These are phyloP conservation scores for Apophysomyces trapeziformis DNA, from an alignment of 371 early-diverging fungal genomes.

Conservation along the genomic window DNA sequence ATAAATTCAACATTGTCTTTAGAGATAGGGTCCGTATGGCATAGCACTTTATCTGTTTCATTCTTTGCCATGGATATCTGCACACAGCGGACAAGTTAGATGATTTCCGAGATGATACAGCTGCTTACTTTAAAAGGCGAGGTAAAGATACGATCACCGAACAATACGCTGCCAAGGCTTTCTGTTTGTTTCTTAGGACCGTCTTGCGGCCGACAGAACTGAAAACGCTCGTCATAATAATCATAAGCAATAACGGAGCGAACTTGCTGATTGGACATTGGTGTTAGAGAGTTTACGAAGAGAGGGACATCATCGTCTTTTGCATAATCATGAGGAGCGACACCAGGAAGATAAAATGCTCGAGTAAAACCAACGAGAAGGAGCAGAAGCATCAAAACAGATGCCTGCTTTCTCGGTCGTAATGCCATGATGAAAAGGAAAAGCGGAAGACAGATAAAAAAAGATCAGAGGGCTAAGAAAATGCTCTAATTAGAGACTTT, in stretches of 20 bases:
- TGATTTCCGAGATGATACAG: neutral
- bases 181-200: slow-evolving; percentile 76
- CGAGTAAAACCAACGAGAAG: neutral
- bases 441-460: slow-evolving; percentile 1
- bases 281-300: slow-evolving; percentile 89
- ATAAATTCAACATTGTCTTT: slow-evolving; percentile 82
- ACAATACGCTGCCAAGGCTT: slow-evolving; percentile 88
- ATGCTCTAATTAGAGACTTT: neutral
- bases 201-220: slow-evolving; percentile 81
- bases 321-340: slow-evolving; percentile 88
- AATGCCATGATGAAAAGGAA: slow-evolving; percentile 12
- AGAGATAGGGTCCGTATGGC: slow-evolving; percentile 62
- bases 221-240: slow-evolving; percentile 81
- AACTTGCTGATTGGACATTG: slow-evolving; percentile 64
- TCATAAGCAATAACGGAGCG: slow-evolving; percentile 87
- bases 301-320: slow-evolving; percentile 73
- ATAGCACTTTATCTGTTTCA: slow-evolving; percentile 69
- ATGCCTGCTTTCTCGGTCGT: slow-evolving; percentile 11
- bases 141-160: slow-evolving; percentile 94
- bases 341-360: slow-evolving; percentile 92
- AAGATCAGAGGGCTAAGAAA: neutral
- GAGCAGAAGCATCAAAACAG: slow-evolving; percentile 10
- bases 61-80: slow-evolving; percentile 30
- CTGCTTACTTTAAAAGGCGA: slow-evolving; percentile 78
- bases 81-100: neutral